Conservation (phyloP, 805 yeast genomes). For the Metschnikowia cubensis region DNA sequence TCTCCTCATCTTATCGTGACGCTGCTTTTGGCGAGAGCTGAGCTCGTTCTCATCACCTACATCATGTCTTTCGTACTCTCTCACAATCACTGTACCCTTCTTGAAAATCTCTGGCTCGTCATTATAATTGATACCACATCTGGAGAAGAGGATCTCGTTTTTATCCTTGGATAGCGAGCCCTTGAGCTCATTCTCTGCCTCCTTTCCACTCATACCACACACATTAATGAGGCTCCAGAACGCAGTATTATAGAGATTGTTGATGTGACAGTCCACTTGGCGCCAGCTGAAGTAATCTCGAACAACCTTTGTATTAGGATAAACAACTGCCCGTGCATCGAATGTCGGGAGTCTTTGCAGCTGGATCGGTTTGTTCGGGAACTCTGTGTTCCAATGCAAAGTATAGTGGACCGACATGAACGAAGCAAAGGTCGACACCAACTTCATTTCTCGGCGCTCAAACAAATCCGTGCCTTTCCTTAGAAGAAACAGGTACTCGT, state of each 20-base stretch:
- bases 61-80: constrained; percentile 39
- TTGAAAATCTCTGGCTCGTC: constrained; percentile 83
- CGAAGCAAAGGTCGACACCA: constrained; percentile 78
- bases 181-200: constrained; percentile 70
- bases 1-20: constrained; percentile 45
- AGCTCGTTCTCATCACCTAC: constrained; percentile 13
- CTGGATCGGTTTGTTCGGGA: constrained; percentile 48
- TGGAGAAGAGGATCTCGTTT: constrained; percentile 76
- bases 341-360: constrained; percentile 70
- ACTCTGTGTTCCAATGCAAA: constrained; percentile 58
- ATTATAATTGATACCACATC: constrained; percentile 84
- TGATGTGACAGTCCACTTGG: constrained; percentile 94
- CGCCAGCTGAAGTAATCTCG: constrained; percentile 92
- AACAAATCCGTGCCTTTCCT: constrained; percentile 61
- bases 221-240: constrained; percentile 81
- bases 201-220: constrained; percentile 68
- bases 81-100: constrained; percentile 68
- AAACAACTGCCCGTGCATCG: constrained; percentile 85
- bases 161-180: constrained; percentile 85
- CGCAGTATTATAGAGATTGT: constrained; percentile 86
- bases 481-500: constrained; percentile 84
- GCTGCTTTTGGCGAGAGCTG: constrained; percentile 45
- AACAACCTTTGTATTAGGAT: constrained; percentile 60
- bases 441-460: constrained; percentile 79
- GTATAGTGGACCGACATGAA: constrained; percentile 76